Conservation (phyloP, 2,329 filamentous ascomycete genomes). For the Paracoccidioides lutzii region DNA sequence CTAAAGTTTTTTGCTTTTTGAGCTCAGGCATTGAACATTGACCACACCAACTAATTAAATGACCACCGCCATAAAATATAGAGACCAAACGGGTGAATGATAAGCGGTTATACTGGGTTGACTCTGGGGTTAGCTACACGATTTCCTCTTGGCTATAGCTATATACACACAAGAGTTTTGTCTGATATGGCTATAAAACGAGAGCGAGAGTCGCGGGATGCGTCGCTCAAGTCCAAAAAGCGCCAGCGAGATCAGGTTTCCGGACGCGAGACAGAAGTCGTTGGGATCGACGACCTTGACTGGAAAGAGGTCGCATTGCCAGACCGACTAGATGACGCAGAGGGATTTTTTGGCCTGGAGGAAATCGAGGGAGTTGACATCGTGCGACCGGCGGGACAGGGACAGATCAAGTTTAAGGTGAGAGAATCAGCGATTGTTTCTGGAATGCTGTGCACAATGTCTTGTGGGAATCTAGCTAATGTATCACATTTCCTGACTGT, state of each 20-base stretch:
- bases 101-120: not conserved
- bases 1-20: not conserved
- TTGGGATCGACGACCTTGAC: constrained; percentile 40
- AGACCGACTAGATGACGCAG: constrained; percentile 73
- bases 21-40: not conserved
- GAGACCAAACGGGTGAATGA: not conserved
- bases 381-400: constrained; percentile 47
- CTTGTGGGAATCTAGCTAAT: not conserved
- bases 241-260: constrained; percentile 19
- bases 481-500: not conserved
- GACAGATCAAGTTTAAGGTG: constrained; percentile 33
- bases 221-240: constrained; percentile 22
- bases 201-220: not conserved
- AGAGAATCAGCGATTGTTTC: not conserved
- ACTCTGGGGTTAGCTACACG: too few relatives aligned
- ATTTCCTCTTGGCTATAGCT: not conserved
- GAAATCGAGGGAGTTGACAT: constrained; percentile 86
- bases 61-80: not conserved
- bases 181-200: constrained; percentile 24
- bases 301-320: constrained; percentile 56
- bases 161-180: not conserved
- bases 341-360: constrained; percentile 83
- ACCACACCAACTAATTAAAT: not conserved
- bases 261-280: constrained; percentile 17
- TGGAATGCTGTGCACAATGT: not conserved